Evolutionary conservation across 768 basidiomycete species (phyloP), one percentile per base, ranked within the genome.

Genomic region (Phanerodontia chrysosporium): DNA sequence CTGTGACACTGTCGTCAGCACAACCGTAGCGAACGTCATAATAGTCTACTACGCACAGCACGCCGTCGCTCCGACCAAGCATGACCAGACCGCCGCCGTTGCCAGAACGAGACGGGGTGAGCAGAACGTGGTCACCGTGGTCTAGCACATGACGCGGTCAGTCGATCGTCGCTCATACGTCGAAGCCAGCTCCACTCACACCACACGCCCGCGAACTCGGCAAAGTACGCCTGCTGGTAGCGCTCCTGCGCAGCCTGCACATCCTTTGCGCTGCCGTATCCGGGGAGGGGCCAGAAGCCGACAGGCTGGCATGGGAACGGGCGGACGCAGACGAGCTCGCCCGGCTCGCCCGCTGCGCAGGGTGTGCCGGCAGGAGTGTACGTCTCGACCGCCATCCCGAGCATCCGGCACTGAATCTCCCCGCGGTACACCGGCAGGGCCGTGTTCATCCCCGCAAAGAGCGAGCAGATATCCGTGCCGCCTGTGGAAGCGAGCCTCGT

Each of bases 391-490:
- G 86, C 89, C 87, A 92, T 91, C 52, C 90, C 90, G 36, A 91
- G 78, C 82, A 90, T 84, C 29, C 89, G 81, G 62, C 88, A 89
- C 71, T 93, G 90, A 44, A 93, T 85, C 71, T 93, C 90, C 21
- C 90, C 89, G 55, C 84, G 80, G 73, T 84, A 89, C 1, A 92
- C 90, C 3, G 90, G 89, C 45, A 92, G 77, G 18, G 83, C 82
- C 52, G 86, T 82, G 67, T 81, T 85, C 80, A 90, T 84, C 18
- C 89, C 90, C 46, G 87, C 90, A 72, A 93, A 92, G 27, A 92
- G 77, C 42, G 89, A 92, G 68, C 90, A 92, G 46, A 92, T 90
- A 66, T 93, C 90, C 8, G 89, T 90, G 14, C 90, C 90, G 51
- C 89, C 90, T 87, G 69, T 9, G 56, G 14, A 59, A 16, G 24